Evolutionary conservation across 495 filamentous ascomycete species (phyloP).

Genomic region (Trichoderma parareesei): DNA sequence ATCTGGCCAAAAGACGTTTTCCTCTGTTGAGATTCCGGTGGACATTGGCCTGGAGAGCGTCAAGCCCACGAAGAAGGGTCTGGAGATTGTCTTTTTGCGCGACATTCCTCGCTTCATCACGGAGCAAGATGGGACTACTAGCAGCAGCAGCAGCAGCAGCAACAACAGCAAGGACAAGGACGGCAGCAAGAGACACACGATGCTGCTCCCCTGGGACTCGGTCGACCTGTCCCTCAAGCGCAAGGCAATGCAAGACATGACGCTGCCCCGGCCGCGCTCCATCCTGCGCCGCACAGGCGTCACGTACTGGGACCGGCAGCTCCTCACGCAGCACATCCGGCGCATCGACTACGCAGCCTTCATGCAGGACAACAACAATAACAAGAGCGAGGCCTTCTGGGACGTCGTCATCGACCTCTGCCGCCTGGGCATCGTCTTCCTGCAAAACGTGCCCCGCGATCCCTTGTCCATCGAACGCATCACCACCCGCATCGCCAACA

Average conservation of each 20-base stretch:
- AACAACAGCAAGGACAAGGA: slow-evolving; percentile 9
- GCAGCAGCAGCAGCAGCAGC: too few species aligned
- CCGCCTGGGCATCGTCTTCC: slow-evolving; percentile 60
- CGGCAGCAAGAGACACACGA: slow-evolving; percentile 12
- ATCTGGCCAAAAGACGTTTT: slow-evolving; percentile 76
- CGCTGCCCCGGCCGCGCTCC: not conserved
- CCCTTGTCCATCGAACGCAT: slow-evolving; percentile 59
- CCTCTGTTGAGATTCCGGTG: slow-evolving; percentile 60
- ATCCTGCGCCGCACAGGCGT: slow-evolving; percentile 4
- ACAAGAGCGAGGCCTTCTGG: slow-evolving; percentile 31
- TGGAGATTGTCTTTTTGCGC: slow-evolving; percentile 51
- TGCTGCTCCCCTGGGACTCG: slow-evolving; percentile 13
- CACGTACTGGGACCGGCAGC: slow-evolving; percentile 27
- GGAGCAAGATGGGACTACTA: too few species aligned
- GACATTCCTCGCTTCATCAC: slow-evolving; percentile 16
- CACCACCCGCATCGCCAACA: slow-evolving; percentile 58
- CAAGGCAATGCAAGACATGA: slow-evolving; percentile 1
- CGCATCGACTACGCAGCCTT: slow-evolving; percentile 61
- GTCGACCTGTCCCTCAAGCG: slow-evolving; percentile 12
- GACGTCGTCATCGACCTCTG: slow-evolving; percentile 46
- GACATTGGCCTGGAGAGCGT: slow-evolving; percentile 35
- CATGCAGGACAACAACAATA: slow-evolving; percentile 36
- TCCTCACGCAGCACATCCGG: slow-evolving; percentile 17
- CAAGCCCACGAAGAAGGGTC: slow-evolving; percentile 21
- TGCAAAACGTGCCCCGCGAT: slow-evolving; percentile 58